A percentile compares a stretch with the other conserved stretches of the same genome.
These are phyloP conservation scores for Camelina laxa DNA, from an alignment of 345 rosid species.

Conservation along the genomic window DNA sequence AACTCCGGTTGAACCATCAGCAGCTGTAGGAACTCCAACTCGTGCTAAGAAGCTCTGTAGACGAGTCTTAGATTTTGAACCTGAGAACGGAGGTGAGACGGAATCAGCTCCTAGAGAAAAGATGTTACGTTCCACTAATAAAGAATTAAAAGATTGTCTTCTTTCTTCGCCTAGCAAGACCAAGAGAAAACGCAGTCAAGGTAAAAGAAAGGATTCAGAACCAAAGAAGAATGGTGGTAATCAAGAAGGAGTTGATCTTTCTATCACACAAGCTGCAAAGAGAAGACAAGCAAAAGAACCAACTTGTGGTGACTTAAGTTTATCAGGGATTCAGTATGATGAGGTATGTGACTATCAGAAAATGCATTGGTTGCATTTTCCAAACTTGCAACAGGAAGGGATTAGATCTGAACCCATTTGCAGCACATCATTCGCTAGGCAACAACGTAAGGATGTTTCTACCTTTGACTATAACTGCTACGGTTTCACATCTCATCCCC, in stretches of 20 bases:
- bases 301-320: constrained; percentile 43
- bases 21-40: constrained; percentile 32
- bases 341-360: constrained; percentile 47
- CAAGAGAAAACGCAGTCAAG: constrained; percentile 29
- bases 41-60: constrained; percentile 57
- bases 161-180: constrained; percentile 46
- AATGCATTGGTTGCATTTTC: constrained; percentile 39
- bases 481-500: constrained; percentile 37
- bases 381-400: constrained; percentile 49
- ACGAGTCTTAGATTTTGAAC: constrained; percentile 58
- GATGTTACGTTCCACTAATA: constrained; percentile 42
- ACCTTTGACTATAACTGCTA: constrained; percentile 30
- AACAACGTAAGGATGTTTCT: constrained; percentile 33
- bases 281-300: constrained; percentile 48
- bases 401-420: constrained; percentile 50
- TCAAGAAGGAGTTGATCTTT: constrained; percentile 1
- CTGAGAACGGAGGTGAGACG: constrained; percentile 40
- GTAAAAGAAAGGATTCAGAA: constrained; percentile 25
- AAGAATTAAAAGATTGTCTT: constrained; percentile 38
- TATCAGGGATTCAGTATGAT: constrained; percentile 48
- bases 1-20: constrained; percentile 45
- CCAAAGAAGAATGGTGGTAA: background rate
- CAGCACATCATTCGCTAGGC: constrained; percentile 46
- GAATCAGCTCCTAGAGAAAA: constrained; percentile 48
- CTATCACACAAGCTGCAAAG: constrained; percentile 27